Evolutionary conservation across 2,329 filamentous ascomycete species (phyloP).

Genomic region (Epichloe baconii): DNA sequence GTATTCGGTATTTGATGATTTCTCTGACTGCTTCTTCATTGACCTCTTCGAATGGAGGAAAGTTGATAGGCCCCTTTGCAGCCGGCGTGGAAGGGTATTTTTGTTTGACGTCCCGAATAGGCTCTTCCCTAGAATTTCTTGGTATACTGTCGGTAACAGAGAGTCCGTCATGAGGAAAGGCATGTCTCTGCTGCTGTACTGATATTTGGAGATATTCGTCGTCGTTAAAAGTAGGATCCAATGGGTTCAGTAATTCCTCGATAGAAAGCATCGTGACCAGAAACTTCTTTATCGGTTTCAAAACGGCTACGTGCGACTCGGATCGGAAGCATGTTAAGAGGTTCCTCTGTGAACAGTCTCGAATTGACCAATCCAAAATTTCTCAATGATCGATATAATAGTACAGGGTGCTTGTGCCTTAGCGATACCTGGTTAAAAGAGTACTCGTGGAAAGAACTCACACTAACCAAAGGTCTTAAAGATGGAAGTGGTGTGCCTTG

Average conservation of each 20-base stretch:
- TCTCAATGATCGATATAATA: background rate
- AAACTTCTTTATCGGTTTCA: background rate
- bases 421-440: background rate
- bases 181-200: background rate
- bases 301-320: background rate
- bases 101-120: background rate
- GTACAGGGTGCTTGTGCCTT: background rate
- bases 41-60: slow-evolving; percentile 57
- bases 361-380: background rate
- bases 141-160: background rate
- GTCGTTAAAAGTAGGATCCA: background rate
- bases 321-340: background rate
- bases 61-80: slow-evolving; percentile 35
- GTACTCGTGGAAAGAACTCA: background rate
- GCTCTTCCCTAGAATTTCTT: background rate
- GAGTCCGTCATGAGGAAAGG: background rate
- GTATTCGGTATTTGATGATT: slow-evolving; percentile 47
- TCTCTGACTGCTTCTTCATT: slow-evolving; percentile 33
- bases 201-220: background rate
- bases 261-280: slow-evolving; percentile 1
- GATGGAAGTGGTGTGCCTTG: background rate
- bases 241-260: slow-evolving; percentile 2
- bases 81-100: background rate
- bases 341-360: background rate
- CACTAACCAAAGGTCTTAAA: background rate